Percentiles rank a stretch among this genome's conserved stretches.
These are phyloP conservation scores for Drechmeria coniospora DNA, from an alignment of 2,329 filamentous ascomycete species.

Conservation along the genomic window DNA sequence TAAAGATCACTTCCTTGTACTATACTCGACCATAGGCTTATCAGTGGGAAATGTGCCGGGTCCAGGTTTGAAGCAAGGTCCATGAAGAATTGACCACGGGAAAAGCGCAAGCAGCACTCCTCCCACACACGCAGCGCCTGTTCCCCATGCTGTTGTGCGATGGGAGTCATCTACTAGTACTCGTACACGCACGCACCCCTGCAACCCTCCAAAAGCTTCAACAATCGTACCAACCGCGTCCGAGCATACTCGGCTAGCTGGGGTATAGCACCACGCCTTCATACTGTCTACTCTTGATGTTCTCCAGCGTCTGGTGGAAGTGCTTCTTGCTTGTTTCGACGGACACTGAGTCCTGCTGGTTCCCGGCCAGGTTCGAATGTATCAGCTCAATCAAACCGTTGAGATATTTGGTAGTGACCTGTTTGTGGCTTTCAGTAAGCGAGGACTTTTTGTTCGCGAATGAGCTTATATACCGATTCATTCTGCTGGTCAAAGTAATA, in stretches of 20 bases:
- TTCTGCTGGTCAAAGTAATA: constrained; percentile 99
- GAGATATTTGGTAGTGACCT: constrained; percentile 89
- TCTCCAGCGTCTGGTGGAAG: constrained; percentile 87
- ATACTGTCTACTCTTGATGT: constrained; percentile 81
- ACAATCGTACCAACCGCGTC: background rate
- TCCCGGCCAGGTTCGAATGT: constrained; percentile 83
- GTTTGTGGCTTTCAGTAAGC: constrained; percentile 7
- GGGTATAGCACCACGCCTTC: constrained; percentile 72
- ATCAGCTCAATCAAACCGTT: constrained; percentile 97
- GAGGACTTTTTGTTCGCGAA: background rate
- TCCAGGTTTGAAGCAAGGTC: too few relatives aligned
- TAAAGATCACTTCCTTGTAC: too few relatives aligned
- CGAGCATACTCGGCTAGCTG: constrained; percentile 14
- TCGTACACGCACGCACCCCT: too few relatives aligned
- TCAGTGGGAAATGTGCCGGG: too few relatives aligned
- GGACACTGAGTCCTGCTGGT: constrained; percentile 63
- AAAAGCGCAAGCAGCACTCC: too few relatives aligned
- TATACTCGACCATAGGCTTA: too few relatives aligned
- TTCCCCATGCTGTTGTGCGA: too few relatives aligned
- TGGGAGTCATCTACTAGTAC: too few relatives aligned
- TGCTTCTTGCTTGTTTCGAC: constrained; percentile 85
- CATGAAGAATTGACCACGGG: too few relatives aligned
- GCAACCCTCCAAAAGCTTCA: too few relatives aligned
- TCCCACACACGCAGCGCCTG: too few relatives aligned
- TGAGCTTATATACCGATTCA: constrained; percentile 52